phyloP scores from a whole-genome alignment of 1,284 basidiomycete species.

The Stygiomarasmius scandens region DNA sequence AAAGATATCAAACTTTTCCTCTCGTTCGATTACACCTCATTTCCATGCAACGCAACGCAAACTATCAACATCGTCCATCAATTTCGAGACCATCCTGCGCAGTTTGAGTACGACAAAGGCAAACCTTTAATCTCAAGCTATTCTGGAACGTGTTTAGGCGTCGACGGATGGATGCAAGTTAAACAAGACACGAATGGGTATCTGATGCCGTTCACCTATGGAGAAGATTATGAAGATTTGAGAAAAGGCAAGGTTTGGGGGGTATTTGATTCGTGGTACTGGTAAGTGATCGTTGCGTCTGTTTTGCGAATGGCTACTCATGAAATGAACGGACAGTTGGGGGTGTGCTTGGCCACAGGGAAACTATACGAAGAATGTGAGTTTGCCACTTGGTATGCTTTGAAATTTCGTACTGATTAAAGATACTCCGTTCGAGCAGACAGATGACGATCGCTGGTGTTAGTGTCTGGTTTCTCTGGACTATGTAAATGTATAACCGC shows the following conservation, averaged over 20 bases:
- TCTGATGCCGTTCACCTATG: slow-evolving; percentile 48
- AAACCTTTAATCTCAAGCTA: slow-evolving; percentile 45
- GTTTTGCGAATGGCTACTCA: neutral
- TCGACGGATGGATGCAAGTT: slow-evolving; percentile 39
- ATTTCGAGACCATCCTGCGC: slow-evolving; percentile 34
- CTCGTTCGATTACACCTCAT: slow-evolving; percentile 46
- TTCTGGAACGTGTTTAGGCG: slow-evolving; percentile 41
- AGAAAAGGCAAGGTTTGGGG: slow-evolving; percentile 24
- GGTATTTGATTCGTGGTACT: slow-evolving; percentile 47
- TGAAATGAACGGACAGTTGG: slow-evolving; percentile 33
- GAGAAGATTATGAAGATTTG: slow-evolving; percentile 34
- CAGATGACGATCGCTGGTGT: slow-evolving; percentile 43
- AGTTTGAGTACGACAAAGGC: slow-evolving; percentile 43
- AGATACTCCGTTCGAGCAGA: slow-evolving; percentile 24
- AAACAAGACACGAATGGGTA: slow-evolving; percentile 42
- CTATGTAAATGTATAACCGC: too few species aligned
- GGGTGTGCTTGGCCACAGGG: slow-evolving; percentile 50
- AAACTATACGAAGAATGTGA: slow-evolving; percentile 39
- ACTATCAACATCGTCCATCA: slow-evolving; percentile 35
- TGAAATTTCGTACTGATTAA: slow-evolving; percentile 16
- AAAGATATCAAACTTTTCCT: slow-evolving; percentile 41
- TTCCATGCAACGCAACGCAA: slow-evolving; percentile 35
- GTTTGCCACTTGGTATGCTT: slow-evolving; percentile 14
- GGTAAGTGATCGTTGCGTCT: slow-evolving; percentile 30
- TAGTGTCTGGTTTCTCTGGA: slow-evolving; percentile 7